Conservation (phyloP, 2,329 filamentous ascomycete genomes). For the Bimuria novae-zelandiae region DNA sequence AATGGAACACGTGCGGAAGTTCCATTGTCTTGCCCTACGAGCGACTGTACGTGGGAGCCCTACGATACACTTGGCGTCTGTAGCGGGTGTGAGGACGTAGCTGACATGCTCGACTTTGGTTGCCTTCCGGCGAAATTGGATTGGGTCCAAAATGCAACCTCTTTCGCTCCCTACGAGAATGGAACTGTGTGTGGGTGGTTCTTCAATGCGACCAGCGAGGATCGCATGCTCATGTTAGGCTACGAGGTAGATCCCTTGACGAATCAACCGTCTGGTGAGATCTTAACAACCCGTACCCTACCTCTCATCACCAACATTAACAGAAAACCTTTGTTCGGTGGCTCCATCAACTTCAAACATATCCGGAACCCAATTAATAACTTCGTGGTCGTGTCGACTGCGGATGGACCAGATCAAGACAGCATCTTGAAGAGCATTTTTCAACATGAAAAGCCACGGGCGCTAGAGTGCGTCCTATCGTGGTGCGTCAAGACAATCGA, state of each 20-base stretch:
- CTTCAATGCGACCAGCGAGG: constrained; percentile 23
- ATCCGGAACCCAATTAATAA: constrained; percentile 14
- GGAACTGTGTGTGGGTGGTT: constrained; percentile 31
- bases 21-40: constrained; percentile 17
- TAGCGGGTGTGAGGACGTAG: constrained; percentile 4
- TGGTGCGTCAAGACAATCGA: constrained; percentile 31
- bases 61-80: constrained; percentile 22
- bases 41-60: constrained; percentile 19
- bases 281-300: constrained; percentile 16
- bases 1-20: constrained; percentile 17
- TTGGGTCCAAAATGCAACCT: neutral
- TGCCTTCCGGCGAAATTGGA: neutral
- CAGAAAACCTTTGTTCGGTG: constrained; percentile 13
- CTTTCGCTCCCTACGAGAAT: neutral
- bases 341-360: constrained; percentile 24
- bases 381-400: constrained; percentile 8
- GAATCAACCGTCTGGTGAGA: constrained; percentile 11
- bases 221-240: constrained; percentile 24
- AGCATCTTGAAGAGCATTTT: constrained; percentile 9
- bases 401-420: neutral
- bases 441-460: constrained; percentile 9
- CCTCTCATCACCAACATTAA: constrained; percentile 11
- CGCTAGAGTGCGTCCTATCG: constrained; percentile 24
- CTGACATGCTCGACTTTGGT: neutral
- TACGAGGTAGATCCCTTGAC: constrained; percentile 10